Evolutionary conservation across 345 rosid genomes (phyloP), one percentile per base, ranked within the genome.

Genomic region (Luvunga scandens): DNA sequence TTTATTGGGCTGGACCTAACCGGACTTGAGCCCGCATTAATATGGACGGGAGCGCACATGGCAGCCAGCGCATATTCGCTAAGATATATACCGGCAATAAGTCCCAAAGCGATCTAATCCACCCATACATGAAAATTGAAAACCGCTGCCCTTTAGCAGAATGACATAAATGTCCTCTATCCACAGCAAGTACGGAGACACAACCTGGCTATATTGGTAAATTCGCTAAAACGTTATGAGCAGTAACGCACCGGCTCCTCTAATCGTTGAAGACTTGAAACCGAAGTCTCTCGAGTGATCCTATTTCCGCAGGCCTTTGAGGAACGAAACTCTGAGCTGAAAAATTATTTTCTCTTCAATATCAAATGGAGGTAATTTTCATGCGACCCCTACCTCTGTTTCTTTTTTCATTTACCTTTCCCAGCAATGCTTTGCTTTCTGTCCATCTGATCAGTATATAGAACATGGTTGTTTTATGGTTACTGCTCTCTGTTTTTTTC

Each of bases 11-110:
- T 10, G 2, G 65, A 10, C 19, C 31, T 12, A 14, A 2, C 31
- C 31, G 0, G 13, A 25, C 5, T 9, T 12, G 30, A 61, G 68
- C 22, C 21, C 4, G 39, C 8, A 55, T 18, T 18, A 1, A 18
- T 53, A 13, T 13, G 18, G 13, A 45, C 50, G 13, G 13, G 18
- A 38, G 33, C 42, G 31, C 83, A 16, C 7, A 48, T 25, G 64
- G 73, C 27, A 70, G 60, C 76, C 65, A 48, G 36, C 74, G 82
- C 68, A 79, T 83, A 80, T 83, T 83, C 86, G 50, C 72, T 68
- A 7, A 56, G 71, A 69, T 80, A 76, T n/a, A n/a, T 81, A 68
- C 83, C 34, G 53, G 39, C 62, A 5, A 1, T 4, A 1, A 9
- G 7, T 39, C 16, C 25, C 70, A 21, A 25, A 9, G 19, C 10